Evolutionary conservation across 805 yeast species (phyloP).

Genomic region (Blastobotrys mokoenaii): DNA sequence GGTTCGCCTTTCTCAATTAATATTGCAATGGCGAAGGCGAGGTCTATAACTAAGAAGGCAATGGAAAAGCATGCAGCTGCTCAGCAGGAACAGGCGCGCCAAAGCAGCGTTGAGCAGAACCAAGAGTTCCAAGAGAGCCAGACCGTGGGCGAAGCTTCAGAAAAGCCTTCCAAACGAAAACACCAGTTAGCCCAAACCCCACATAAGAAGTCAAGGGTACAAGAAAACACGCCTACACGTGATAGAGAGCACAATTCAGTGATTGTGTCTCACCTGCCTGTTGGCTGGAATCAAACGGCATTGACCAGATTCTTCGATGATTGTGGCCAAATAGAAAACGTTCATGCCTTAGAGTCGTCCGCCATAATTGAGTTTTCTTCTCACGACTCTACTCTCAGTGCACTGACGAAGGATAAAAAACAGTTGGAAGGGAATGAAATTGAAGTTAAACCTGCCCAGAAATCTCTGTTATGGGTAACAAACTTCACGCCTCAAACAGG

Average conservation of each 20-base stretch:
- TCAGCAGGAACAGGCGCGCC: not conserved
- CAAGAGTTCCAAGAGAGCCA: not conserved
- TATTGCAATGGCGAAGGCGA: slow-evolving; percentile 12
- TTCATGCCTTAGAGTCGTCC: slow-evolving; percentile 21
- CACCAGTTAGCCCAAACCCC: not conserved
- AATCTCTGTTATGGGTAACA: slow-evolving; percentile 60
- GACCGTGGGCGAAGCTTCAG: not conserved
- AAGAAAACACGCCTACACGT: slow-evolving; percentile 24
- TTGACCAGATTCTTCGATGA: slow-evolving; percentile 42
- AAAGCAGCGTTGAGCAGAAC: not conserved
- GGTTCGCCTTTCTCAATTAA: slow-evolving; percentile 26
- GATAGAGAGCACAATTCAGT: slow-evolving; percentile 56
- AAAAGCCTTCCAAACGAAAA: not conserved
- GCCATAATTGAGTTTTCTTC: slow-evolving; percentile 54
- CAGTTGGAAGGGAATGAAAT: slow-evolving; percentile 36
- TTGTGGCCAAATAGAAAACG: slow-evolving; percentile 48
- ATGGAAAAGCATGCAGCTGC: slow-evolving; percentile 2
- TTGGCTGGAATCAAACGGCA: slow-evolving; percentile 31
- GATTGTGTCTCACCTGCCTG: slow-evolving; percentile 43
- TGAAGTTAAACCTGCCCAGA: slow-evolving; percentile 36
- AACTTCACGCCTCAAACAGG: slow-evolving; percentile 38
- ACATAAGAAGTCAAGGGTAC: not conserved
- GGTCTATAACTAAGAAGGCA: slow-evolving; percentile 1
- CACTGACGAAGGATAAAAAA: slow-evolving; percentile 53
- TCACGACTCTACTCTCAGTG: slow-evolving; percentile 43